Percentiles rank a stretch among this genome's conserved stretches.
Conservation (phyloP, 1,284 basidiomycete genomes). For the Afroboletus lepidellus region DNA sequence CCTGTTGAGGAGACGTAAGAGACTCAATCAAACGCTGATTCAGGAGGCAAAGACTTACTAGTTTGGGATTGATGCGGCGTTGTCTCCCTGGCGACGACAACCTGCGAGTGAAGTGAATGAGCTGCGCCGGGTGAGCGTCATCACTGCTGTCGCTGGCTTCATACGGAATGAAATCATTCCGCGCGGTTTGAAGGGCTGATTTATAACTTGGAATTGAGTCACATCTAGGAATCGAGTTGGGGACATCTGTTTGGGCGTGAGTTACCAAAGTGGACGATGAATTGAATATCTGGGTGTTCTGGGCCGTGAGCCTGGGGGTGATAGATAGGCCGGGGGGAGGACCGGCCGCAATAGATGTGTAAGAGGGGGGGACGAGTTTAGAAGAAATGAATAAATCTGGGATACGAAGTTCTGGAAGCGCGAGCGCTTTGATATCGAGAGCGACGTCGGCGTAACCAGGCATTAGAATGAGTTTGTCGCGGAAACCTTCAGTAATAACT, state of each 20-base stretch:
- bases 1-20: conserved; percentile 33
- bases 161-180: conserved; percentile 20
- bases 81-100: conserved; percentile 36
- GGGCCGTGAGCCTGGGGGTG: conserved; percentile 14
- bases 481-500: conserved; percentile 61
- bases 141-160: conserved; percentile 33
- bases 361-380: conserved; percentile 40
- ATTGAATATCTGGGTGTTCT: conserved; percentile 16
- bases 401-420: conserved; percentile 53
- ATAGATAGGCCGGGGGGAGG: conserved; percentile 29
- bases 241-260: conserved; percentile 15
- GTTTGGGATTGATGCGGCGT: conserved; percentile 46
- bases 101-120: conserved; percentile 28
- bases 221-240: conserved; percentile 13
- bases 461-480: conserved; percentile 65
- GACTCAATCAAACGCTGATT: conserved; percentile 15
- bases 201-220: conserved; percentile 37
- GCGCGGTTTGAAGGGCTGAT: conserved; percentile 24
- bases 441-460: conserved; percentile 64
- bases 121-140: conserved; percentile 26
- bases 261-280: conserved; percentile 11
- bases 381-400: conserved; percentile 62
- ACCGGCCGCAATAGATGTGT: conserved; percentile 24
- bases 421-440: conserved; percentile 53
- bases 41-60: conserved; percentile 42